phyloP scores from a whole-genome alignment of 129 eudicot species.

The Kitagawia praeruptora region DNA sequence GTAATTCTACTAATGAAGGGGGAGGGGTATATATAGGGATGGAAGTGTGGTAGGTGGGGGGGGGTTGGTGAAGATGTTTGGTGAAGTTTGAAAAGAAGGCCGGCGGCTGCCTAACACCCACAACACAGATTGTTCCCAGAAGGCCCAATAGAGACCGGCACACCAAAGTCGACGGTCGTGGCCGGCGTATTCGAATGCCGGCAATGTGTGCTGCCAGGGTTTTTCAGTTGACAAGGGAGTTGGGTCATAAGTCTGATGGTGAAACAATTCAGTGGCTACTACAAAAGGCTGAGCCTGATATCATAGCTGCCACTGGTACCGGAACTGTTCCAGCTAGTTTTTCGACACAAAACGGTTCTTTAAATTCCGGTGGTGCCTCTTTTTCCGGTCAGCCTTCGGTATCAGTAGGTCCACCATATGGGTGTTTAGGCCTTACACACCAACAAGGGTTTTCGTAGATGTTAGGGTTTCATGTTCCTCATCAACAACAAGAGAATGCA shows the following conservation, averaged over 20 bases:
- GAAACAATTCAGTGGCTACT: constrained; percentile 76
- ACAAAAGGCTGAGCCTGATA: constrained; percentile 67
- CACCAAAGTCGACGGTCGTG: constrained; percentile 79
- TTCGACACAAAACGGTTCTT: constrained; percentile 43
- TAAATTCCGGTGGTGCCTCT: constrained; percentile 47
- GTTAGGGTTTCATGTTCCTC: constrained; percentile 59
- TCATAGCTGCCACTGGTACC: constrained; percentile 69
- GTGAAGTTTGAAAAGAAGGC: too few species aligned
- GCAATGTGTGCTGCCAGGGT: constrained; percentile 82
- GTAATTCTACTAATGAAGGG: too few species aligned
- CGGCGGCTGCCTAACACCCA: too few species aligned
- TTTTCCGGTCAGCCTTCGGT: constrained; percentile 46
- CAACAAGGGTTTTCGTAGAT: constrained; percentile 57
- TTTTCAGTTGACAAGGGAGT: constrained; percentile 59
- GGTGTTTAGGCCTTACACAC: constrained; percentile 48
- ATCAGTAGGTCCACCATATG: constrained; percentile 48
- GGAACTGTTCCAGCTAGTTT: constrained; percentile 72
- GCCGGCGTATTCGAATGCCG: constrained; percentile 84
- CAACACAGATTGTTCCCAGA: constrained; percentile 23
- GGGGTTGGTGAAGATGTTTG: too few species aligned
- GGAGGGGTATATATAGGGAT: too few species aligned
- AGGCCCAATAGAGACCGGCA: constrained; percentile 64
- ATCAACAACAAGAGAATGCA: constrained; percentile 20
- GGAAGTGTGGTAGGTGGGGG: too few species aligned
- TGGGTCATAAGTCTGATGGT: constrained; percentile 67